Evolutionary conservation across 495 filamentous ascomycete species (phyloP).

Genomic region (Penicilliopsis zonata): DNA sequence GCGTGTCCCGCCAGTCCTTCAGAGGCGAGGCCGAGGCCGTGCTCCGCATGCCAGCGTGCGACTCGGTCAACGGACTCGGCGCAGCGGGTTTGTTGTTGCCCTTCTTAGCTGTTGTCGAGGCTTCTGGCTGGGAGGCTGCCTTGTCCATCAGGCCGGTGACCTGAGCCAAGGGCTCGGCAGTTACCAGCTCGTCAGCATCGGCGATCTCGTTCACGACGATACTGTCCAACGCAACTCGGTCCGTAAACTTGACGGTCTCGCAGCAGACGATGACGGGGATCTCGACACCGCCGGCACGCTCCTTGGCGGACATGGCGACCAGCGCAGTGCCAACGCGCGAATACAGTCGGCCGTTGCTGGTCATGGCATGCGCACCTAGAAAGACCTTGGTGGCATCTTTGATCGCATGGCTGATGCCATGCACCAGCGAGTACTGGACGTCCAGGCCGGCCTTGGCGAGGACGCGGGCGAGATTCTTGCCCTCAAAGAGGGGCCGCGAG

Average conservation of each 20-base stretch:
- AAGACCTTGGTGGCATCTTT: slow-evolving; percentile 68
- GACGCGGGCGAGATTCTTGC: slow-evolving; percentile 57
- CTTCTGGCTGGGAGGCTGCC: slow-evolving; percentile 12
- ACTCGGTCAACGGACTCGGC: slow-evolving; percentile 11
- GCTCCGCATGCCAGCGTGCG: slow-evolving; percentile 8
- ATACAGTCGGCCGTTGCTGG: slow-evolving; percentile 80
- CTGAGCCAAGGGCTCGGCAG: slow-evolving; percentile 17
- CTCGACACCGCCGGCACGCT: slow-evolving; percentile 39
- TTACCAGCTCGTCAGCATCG: slow-evolving; percentile 49
- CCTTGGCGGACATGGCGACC: slow-evolving; percentile 76
- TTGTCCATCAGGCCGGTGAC: slow-evolving; percentile 26
- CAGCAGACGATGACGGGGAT: slow-evolving; percentile 84
- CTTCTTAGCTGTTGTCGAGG: slow-evolving; percentile 21
- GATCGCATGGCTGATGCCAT: slow-evolving; percentile 59
- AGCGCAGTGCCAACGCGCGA: slow-evolving; percentile 78
- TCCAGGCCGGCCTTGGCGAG: slow-evolving; percentile 57
- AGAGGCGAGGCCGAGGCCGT: slow-evolving; percentile 23
- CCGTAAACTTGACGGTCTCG: slow-evolving; percentile 93
- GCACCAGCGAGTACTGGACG: slow-evolving; percentile 69
- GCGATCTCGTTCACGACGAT: slow-evolving; percentile 92
- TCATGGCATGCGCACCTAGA: slow-evolving; percentile 81
- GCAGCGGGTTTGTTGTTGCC: slow-evolving; percentile 22
- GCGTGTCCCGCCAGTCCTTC: slow-evolving; percentile 45
- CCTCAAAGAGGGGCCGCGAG: slow-evolving; percentile 67
- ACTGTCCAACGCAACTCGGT: slow-evolving; percentile 77